Base-by-base conservation (phyloP, 2,329 filamentous ascomycete species). In the Fusarium goolgardi region DNA sequence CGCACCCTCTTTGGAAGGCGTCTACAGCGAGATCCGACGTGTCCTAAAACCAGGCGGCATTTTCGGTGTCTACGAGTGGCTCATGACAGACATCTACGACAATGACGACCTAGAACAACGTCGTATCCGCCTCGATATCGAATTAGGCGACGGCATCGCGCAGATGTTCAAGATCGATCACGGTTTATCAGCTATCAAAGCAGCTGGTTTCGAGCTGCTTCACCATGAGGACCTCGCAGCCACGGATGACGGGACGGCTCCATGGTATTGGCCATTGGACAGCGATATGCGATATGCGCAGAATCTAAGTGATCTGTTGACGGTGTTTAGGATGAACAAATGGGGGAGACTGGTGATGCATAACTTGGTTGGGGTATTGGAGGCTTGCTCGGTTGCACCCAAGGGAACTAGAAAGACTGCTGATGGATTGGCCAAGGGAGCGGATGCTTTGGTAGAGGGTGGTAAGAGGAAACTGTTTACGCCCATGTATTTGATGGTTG, bases 61-160 rank as follows among this genome's bases (percentile, higher is more conserved):
- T 46, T 99, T 98, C 73, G 96, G 95, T 75, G 95, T 98, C 44
- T 99, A 98, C 82, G 96, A 99, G 81, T 98, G 96, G 96, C 85
- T 98, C 76, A 98, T 99, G 96, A 98, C 94, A 8, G 94, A 97
- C 63, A 83, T 89, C 18, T 99, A 97, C 81, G 91, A 98, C 82
- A 95, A 97, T 78, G 84, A 91, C 64, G 93, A 97, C 84, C 80
- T 92, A 0, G 85, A 89, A 75, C 96, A 98, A 82, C 91, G 94
- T 70, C 88, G 92, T 76, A 96, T 98, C 76, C 92, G 96, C 67
- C 89, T 97, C 15, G 94, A 91, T 67, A 99, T 99, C 69, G 96
- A 99, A 84, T 90, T 94, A 77, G 96, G 96, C 74, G 91, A 98
- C 76, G 96, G 96, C 71, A 98, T 99, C 78, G 94, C 93, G 73